phyloP scores from a whole-genome alignment of 345 rosid genomes.

The Sisymbrium altissimum region DNA sequence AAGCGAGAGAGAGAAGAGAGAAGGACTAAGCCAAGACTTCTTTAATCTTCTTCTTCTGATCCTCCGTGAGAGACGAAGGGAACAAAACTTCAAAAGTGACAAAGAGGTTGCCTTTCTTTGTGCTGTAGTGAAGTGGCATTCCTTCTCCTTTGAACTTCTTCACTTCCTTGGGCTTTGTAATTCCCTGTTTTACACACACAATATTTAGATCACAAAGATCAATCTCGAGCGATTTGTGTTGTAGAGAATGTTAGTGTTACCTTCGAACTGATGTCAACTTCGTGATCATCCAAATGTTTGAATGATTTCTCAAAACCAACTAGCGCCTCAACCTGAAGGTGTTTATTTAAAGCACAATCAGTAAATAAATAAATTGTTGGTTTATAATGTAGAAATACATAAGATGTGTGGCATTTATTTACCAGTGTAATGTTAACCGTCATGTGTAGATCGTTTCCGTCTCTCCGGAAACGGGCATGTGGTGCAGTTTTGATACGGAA shows the following conservation, averaged over 20 bases:
- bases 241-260: conserved; percentile 33
- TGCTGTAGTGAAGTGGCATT: conserved; percentile 86
- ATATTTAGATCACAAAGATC: not conserved
- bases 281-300: conserved; percentile 94
- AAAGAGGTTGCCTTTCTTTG: conserved; percentile 84
- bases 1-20: conserved; percentile 8
- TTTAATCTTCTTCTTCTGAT: conserved; percentile 80
- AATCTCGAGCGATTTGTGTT: not conserved
- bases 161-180: conserved; percentile 92
- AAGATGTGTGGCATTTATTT: not conserved
- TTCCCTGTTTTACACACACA: conserved; percentile 52
- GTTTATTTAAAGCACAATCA: not conserved
- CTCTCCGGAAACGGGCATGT: conserved; percentile 76
- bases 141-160: conserved; percentile 93
- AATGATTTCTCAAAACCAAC: conserved; percentile 95
- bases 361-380: not conserved
- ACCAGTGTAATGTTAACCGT: conserved; percentile 91
- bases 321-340: conserved; percentile 79
- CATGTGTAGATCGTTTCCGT: conserved; percentile 82
- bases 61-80: conserved; percentile 72
- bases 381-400: not conserved
- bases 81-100: conserved; percentile 88
- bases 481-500: conserved; percentile 88
- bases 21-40: conserved; percentile 56
- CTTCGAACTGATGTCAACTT: conserved; percentile 80